Evolutionary conservation across 768 basidiomycete species (phyloP).

Genomic region (Tulasnella sp.): DNA sequence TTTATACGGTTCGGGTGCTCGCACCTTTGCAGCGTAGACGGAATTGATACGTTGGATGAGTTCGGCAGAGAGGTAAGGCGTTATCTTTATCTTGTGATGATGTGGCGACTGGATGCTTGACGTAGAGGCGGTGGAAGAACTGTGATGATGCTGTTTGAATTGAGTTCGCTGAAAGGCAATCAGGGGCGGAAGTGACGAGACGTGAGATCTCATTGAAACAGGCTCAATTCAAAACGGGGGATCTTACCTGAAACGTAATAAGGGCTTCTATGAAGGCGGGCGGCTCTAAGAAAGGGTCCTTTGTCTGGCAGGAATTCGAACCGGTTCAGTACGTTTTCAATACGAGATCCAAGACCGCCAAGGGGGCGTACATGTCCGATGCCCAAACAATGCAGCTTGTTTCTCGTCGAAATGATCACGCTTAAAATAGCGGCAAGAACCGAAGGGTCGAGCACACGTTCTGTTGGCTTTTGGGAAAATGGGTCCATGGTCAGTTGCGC

Average conservation of each 20-base stretch:
- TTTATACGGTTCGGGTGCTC: constrained; percentile 52
- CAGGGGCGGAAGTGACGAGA: not conserved
- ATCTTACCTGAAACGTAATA: constrained; percentile 34
- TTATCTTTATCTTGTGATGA: constrained; percentile 35
- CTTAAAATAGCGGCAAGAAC: constrained; percentile 68
- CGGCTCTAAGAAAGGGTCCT: constrained; percentile 76
- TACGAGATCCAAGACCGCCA: not conserved
- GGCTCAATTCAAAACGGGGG: not conserved
- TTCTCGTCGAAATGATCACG: constrained; percentile 61
- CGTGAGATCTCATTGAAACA: not conserved
- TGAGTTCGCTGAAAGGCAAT: not conserved
- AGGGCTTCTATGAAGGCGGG: constrained; percentile 53
- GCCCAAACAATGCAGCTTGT: constrained; percentile 61
- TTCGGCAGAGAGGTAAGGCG: constrained; percentile 23
- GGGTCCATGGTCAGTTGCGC: not conserved
- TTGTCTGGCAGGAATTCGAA: constrained; percentile 50
- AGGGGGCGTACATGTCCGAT: constrained; percentile 39
- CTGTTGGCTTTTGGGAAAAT: constrained; percentile 49
- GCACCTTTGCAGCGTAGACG: constrained; percentile 48
- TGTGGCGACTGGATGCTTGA: constrained; percentile 37
- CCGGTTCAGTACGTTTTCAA: not conserved
- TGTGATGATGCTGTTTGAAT: constrained; percentile 3
- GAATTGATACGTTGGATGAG: constrained; percentile 47
- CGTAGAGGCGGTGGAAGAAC: constrained; percentile 30
- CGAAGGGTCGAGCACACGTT: constrained; percentile 67